Percentiles rank a stretch among this genome's conserved stretches.
phyloP scores from a whole-genome alignment of 345 rosid genomes.

The Pistacia vera region DNA sequence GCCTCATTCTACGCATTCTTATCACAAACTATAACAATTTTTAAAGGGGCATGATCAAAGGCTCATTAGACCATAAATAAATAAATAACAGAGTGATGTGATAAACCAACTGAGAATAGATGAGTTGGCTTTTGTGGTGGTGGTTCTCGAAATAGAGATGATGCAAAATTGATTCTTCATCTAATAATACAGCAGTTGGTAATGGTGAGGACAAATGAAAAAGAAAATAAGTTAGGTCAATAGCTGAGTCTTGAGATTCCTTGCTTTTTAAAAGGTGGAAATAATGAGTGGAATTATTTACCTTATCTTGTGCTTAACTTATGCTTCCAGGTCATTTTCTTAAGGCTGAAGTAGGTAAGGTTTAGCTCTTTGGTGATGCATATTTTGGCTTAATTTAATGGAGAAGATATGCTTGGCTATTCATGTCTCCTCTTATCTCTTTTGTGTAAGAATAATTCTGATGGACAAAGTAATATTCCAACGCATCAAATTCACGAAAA shows the following conservation, averaged over 20 bases:
- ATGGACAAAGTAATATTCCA: not conserved
- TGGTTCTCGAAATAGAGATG: conserved; percentile 11
- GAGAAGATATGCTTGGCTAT: conserved; percentile 21
- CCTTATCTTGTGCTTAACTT: conserved; percentile 33
- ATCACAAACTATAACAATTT: conserved; percentile 19
- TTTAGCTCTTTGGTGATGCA: conserved; percentile 27
- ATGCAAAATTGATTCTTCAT: conserved; percentile 15
- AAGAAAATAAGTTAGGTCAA: conserved; percentile 14
- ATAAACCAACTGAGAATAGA: conserved; percentile 9
- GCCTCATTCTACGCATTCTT: conserved; percentile 19
- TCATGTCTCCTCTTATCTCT: conserved; percentile 16
- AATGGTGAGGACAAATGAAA: not conserved
- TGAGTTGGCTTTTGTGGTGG: conserved; percentile 30
- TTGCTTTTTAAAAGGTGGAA: not conserved
- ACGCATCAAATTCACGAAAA: not conserved
- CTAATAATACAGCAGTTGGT: not conserved
- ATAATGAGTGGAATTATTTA: conserved; percentile 10
- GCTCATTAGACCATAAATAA: not conserved
- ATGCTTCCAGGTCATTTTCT: conserved; percentile 15
- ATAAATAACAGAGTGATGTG: not conserved
- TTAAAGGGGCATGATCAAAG: not conserved
- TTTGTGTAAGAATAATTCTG: conserved; percentile 4
- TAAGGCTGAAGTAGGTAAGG: conserved; percentile 30
- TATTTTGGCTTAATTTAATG: conserved; percentile 26
- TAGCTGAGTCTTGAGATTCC: conserved; percentile 19